Evolutionary conservation across 2,329 filamentous ascomycete genomes (phyloP), one percentile per base, ranked within the genome.

Genomic region (Hysterium pulicare): DNA sequence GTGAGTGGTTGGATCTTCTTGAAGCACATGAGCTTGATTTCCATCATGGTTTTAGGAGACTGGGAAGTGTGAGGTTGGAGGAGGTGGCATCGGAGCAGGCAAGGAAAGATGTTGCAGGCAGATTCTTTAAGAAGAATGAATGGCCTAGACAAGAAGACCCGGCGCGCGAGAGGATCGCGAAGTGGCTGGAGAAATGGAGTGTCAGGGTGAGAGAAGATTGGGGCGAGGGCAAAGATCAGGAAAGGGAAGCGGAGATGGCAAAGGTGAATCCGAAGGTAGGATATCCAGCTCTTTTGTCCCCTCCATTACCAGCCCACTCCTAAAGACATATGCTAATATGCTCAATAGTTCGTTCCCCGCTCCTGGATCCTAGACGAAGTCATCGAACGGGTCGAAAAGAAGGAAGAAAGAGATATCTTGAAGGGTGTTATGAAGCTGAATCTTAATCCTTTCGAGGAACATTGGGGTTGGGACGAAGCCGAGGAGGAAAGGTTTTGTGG

Each of bases 331-430:
- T 31, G 19, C 42, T 52, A 17, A 54, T 40, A 26, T n/a, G 13
- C 16, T 17, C 2, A n/a, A 8, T 41, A 79, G 71, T 98, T 98
- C 58, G 75, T 96, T 0, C 89, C 93, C 0, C 80, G 90, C 35
- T 84, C 86, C 15, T 98, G 91, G 90, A 81, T 98, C 39, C 74
- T 98, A 16, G 91, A 97, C 62, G 93, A 98, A 67, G 66, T 98
- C 11, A 97, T 98, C 52, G 81, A 86, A 34, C 79, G 88, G 8
- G 90, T 97, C 0, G 89, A 97, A 67, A 87, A 87, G 62, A 82
- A 84, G 39, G 81, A 83, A 2, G 90, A 98, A 58, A 76, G 87
- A 42, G 84, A 90, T 7, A 83, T 97, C 26, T 66, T 98, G 33
- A 74, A 79, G 10, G 76, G 84, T 22, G 76, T 93, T 19, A 88